Conservation (phyloP, 345 rosid species). For the Populus davidiana region DNA sequence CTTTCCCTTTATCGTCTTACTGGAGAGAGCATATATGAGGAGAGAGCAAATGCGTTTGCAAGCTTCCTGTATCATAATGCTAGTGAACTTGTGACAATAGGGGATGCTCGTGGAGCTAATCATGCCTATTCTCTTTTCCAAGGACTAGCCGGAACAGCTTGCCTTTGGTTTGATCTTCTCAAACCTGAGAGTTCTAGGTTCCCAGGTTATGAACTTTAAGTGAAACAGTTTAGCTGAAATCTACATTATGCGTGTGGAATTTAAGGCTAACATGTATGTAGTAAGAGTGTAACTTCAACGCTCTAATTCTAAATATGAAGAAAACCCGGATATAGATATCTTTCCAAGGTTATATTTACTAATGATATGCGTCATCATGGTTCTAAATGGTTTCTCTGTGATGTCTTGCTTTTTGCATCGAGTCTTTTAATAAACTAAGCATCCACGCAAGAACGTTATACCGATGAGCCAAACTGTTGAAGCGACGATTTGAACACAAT, state of each 20-base stretch:
- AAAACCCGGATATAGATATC: neutral
- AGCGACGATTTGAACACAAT: neutral
- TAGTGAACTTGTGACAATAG: constrained; percentile 16
- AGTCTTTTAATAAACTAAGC: neutral
- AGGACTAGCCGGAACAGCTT: constrained; percentile 69
- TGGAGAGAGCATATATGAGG: constrained; percentile 64
- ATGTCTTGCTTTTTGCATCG: neutral
- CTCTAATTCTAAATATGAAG: neutral
- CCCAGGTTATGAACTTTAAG: constrained; percentile 74
- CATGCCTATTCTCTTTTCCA: constrained; percentile 61
- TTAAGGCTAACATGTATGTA: neutral
- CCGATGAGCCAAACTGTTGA: neutral
- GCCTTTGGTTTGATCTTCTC: constrained; percentile 73
- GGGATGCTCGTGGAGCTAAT: constrained; percentile 19
- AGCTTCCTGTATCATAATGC: constrained; percentile 60
- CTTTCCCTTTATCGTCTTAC: constrained; percentile 74
- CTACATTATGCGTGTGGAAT: neutral
- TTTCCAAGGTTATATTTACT: neutral
- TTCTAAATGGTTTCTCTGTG: neutral
- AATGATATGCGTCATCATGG: neutral
- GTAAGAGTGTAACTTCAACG: neutral
- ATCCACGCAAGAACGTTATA: neutral
- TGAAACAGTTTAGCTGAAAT: neutral
- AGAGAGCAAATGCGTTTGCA: constrained; percentile 75
- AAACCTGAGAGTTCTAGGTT: constrained; percentile 51